A percentile compares a stretch with the other conserved stretches of the same genome.
Evolutionary conservation across 192 early-diverging fungal species (phyloP).

Genomic region (Thamnidium elegans): DNA sequence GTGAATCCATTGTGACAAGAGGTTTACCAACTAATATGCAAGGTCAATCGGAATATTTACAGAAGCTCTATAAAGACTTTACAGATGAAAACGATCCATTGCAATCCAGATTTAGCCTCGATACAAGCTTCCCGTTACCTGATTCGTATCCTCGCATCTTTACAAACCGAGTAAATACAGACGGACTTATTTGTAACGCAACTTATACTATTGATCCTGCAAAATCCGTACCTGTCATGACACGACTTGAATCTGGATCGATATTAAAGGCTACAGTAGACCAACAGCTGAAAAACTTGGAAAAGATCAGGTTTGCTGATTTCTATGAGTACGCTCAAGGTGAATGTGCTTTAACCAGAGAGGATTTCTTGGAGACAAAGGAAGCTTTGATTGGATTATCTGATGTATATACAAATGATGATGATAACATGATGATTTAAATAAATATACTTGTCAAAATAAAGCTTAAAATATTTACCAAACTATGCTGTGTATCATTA

Average conservation of each 20-base stretch:
- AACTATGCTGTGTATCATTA: too few relatives aligned
- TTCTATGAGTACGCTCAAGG: slow-evolving; percentile 23
- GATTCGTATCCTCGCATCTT: slow-evolving; percentile 32
- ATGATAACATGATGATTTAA: slow-evolving; percentile 1
- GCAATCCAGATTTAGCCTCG: slow-evolving; percentile 16
- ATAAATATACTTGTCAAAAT: background rate
- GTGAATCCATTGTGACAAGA: slow-evolving; percentile 18
- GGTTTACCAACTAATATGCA: slow-evolving; percentile 4
- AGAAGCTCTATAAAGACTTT: slow-evolving; percentile 3
- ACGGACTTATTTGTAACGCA: slow-evolving; percentile 14
- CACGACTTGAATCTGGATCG: slow-evolving; percentile 13
- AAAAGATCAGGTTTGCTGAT: slow-evolving; percentile 15
- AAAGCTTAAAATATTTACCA: too few relatives aligned
- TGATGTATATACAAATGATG: slow-evolving; percentile 20
- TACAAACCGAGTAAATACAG: background rate
- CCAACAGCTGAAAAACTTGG: slow-evolving; percentile 2
- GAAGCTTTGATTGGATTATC: slow-evolving; percentile 24
- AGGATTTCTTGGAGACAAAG: slow-evolving; percentile 27
- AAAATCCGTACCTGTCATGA: slow-evolving; percentile 19
- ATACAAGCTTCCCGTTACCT: slow-evolving; percentile 23
- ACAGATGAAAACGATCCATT: slow-evolving; percentile 19
- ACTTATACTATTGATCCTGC: background rate
- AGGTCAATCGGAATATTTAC: slow-evolving; percentile 1
- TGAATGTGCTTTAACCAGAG: slow-evolving; percentile 7
- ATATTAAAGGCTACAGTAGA: slow-evolving; percentile 1